Evolutionary conservation across 2,329 filamentous ascomycete species (phyloP).

Genomic region (Harringtonia lauricola): DNA sequence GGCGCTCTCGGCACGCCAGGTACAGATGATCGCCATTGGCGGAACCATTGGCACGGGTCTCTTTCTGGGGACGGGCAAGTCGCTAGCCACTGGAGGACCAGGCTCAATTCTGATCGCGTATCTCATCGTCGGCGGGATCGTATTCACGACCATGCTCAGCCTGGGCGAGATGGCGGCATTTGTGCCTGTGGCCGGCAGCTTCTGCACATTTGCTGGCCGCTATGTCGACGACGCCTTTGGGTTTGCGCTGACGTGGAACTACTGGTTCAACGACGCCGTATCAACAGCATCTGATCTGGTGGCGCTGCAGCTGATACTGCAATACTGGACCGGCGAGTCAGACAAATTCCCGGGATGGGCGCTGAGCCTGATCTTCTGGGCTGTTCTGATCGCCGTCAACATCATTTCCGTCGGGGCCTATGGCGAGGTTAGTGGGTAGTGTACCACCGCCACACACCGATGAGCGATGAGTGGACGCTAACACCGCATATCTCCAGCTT

Average conservation of each 20-base stretch:
- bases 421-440: slow-evolving; percentile 48
- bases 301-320: slow-evolving; percentile 55
- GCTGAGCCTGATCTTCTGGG: slow-evolving; percentile 64
- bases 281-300: slow-evolving; percentile 50
- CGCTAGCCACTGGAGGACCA: slow-evolving; percentile 51
- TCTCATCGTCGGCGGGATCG: slow-evolving; percentile 58
- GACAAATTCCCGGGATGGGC: slow-evolving; percentile 53
- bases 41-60: slow-evolving; percentile 50
- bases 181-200: slow-evolving; percentile 68
- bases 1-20: slow-evolving; percentile 47
- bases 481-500: slow-evolving; percentile 26
- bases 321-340: slow-evolving; percentile 57
- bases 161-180: slow-evolving; percentile 67
- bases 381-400: slow-evolving; percentile 57
- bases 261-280: slow-evolving; percentile 65
- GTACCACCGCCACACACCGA: too few relatives aligned
- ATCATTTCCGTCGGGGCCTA: slow-evolving; percentile 62
- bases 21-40: slow-evolving; percentile 56
- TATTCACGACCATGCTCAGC: slow-evolving; percentile 64
- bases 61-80: slow-evolving; percentile 51
- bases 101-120: slow-evolving; percentile 57
- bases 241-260: slow-evolving; percentile 77
- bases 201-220: slow-evolving; percentile 57
- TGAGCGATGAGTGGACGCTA: too few relatives aligned
- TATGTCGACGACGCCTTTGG: slow-evolving; percentile 64